phyloP scores from a whole-genome alignment of 2,329 filamentous ascomycete genomes.

The Tolypocladium nubicola region DNA sequence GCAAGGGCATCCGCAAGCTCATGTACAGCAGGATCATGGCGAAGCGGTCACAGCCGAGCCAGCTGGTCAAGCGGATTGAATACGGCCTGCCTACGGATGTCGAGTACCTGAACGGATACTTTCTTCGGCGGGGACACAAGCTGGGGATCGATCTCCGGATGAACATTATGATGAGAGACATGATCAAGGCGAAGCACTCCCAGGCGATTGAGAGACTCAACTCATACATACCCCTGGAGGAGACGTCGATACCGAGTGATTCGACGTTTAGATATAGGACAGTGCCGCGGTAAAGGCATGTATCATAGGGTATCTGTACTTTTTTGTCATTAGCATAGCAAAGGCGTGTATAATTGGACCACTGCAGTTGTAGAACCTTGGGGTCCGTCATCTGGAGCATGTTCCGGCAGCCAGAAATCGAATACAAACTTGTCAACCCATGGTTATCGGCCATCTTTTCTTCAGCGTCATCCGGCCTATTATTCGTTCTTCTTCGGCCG shows the following conservation, averaged over 20 bases:
- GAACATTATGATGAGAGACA: conserved; percentile 61
- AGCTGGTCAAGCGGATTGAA: conserved; percentile 58
- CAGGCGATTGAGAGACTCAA: conserved; percentile 20
- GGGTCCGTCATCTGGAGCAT: no score
- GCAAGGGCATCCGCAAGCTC: conserved; percentile 48
- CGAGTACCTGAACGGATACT: conserved; percentile 81
- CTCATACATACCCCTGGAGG: conserved; percentile 22
- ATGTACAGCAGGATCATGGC: conserved; percentile 29
- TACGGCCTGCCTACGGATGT: conserved; percentile 60
- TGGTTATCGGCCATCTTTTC: no score
- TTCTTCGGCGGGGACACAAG: conserved; percentile 61
- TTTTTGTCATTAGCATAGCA: conserved; percentile 4
- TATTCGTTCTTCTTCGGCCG: no score
- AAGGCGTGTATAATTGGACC: conserved; percentile 1
- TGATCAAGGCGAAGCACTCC: conserved; percentile 60
- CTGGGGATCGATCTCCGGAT: conserved; percentile 61
- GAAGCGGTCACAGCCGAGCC: conserved; percentile 42
- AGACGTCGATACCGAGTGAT: conserved; percentile 18
- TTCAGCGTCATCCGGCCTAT: no score
- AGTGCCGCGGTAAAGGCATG: neutral
- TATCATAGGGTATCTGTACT: neutral
- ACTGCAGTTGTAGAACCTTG: neutral
- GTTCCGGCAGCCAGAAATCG: no score
- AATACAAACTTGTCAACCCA: no score
- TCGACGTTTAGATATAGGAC: conserved; percentile 12